Evolutionary conservation across 768 basidiomycete species (phyloP), one percentile per base, ranked within the genome.

Genomic region (Rhizopogon vesiculosus): DNA sequence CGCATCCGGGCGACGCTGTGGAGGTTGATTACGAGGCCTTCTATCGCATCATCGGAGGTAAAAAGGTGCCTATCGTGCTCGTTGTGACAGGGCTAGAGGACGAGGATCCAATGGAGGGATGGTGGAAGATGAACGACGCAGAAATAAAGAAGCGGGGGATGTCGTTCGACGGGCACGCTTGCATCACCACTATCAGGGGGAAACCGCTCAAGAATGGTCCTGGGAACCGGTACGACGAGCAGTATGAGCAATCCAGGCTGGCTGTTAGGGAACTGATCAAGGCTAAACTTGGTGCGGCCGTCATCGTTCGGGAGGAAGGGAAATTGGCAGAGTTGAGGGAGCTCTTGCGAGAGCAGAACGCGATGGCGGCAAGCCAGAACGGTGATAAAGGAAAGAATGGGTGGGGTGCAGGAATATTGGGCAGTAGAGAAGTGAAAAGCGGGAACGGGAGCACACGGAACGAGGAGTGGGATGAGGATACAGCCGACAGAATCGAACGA

Each of bases 71-170:
- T 2, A 58, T 72, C 2, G 69, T 69, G 35, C 49, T 72, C 42
- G 59, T 74, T 13, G 69, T 72, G n/a, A 72, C 71, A 2, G 72
- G 71, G 19, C 62, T 74, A 35, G 72, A 72, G 56, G 70, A 70
- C 33, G 60, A 66, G 3, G 67, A 72, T 29, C 64, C 68, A 9
- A 73, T 74, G 66, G 69, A 70, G 2, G 53, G 50, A 40, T 78
- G 77, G 77, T 78, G 75, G 76, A 55, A 45, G 16, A 55, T 64
- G 46, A 71, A 77, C 42, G 63, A 73, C 56, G 56, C 59, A 16
- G 59, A 58, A 16, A 69, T 78, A 50, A 59, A 60, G 25, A 58
- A 45, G 35, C 62, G 71, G 35, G 65, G 66, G 12, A 76, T 78
- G 64, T 46, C 56, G 8, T 76, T 76, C 16, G 61, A 69, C 33